Base-by-base conservation (phyloP, 192 early-diverging fungal species). In the Podila epigama region DNA sequence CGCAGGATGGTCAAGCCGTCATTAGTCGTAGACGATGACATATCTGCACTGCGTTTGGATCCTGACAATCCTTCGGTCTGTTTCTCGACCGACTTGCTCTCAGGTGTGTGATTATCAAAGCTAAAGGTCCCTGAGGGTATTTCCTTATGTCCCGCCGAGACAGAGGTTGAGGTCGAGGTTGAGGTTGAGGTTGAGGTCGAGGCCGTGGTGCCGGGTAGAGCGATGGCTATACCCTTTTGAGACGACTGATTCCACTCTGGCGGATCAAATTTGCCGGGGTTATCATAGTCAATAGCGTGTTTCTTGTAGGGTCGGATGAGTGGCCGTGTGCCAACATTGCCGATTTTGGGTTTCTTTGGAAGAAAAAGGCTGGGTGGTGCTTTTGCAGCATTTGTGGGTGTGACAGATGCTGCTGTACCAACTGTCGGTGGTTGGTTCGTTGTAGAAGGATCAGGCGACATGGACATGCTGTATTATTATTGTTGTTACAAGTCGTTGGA, bases 1-100 rank as follows among this genome's bases (percentile, higher is more conserved):
- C 92, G 84, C n/a, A 93, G 75, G 36, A 93, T 88, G 10, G 91
- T 91, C 15, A 87, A 57, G 5, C 82, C 81, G 11, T 69, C 70
- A 7, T 37, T 60, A 18, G 27, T 57, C n/a, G n/a, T n/a, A 12
- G 64, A 3, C n/a, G 18, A 9, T 1, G 4, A 37, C 18, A 3
- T 41, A 4, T 28, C 28, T 34, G 50, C 36, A 5, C 29, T 34
- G 15, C 44, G 44, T 15, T 48, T 48, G 2, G 44, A 48, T 48
- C 44, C 44, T 4, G 44, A 48, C 7, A 8, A 22, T 22, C 48
- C 28, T 29, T 4, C 12, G 5, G 15, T 50, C n/a, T 2, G 20
- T 4, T 8, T 11, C n/a, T 44, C 4, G 42, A 35, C 10, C 10
- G 41, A n/a, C 20, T 44, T 28, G 28, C 56, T 65, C 27, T 65